Conservation (phyloP, 768 basidiomycete genomes). For the Hericium rajendrae region DNA sequence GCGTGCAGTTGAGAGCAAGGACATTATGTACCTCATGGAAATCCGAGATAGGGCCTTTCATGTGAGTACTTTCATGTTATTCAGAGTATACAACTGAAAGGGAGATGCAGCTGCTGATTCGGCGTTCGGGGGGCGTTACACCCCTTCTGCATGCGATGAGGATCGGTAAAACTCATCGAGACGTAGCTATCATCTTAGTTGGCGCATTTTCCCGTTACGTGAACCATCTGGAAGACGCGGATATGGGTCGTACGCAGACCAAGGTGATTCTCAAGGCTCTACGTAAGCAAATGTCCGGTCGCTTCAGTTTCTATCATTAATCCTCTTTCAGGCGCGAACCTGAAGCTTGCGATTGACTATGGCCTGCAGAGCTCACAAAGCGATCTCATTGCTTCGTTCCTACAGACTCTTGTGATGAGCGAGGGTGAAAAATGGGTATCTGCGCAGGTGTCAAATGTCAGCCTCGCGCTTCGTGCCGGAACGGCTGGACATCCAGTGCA, state of each 20-base stretch:
- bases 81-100: not conserved
- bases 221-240: constrained; percentile 78
- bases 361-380: constrained; percentile 74
- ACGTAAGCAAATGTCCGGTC: constrained; percentile 35
- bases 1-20: constrained; percentile 76
- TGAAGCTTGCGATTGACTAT: constrained; percentile 88
- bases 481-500: constrained; percentile 65
- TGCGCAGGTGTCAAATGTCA: constrained; percentile 56
- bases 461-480: constrained; percentile 59
- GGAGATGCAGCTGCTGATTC: constrained; percentile 54
- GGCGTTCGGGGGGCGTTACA: constrained; percentile 76
- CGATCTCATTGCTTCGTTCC: constrained; percentile 82
- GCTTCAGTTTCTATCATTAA: not conserved
- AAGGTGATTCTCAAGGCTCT: constrained; percentile 68
- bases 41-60: constrained; percentile 72
- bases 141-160: constrained; percentile 89
- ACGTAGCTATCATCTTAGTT: constrained; percentile 78
- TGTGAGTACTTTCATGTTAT: constrained; percentile 33
- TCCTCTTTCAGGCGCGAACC: constrained; percentile 31
- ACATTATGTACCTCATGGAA: constrained; percentile 78
- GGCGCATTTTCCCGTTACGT: constrained; percentile 91
- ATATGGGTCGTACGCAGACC: constrained; percentile 59
- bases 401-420: constrained; percentile 94
- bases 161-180: constrained; percentile 62
- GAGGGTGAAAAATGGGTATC: constrained; percentile 91